Percentiles rank a stretch among this genome's conserved stretches.
Evolutionary conservation across 2,329 filamentous ascomycete genomes (phyloP).

Genomic region (Fusarium sp.): DNA sequence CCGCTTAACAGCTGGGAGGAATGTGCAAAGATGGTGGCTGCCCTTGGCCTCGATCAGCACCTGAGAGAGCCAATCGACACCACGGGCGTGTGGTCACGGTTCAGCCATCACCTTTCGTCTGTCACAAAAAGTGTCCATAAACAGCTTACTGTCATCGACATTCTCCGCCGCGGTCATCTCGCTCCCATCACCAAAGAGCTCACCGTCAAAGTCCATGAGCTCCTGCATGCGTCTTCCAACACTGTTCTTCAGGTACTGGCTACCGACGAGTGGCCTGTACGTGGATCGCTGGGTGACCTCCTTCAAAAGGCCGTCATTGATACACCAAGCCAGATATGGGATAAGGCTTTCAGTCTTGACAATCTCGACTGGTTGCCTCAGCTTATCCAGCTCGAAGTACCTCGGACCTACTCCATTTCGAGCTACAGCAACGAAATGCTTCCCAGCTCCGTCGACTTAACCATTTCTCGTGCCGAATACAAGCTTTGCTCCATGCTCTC

Average conservation of each 20-base stretch:
- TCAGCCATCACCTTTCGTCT: slow-evolving; percentile 58
- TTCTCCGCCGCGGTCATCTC: slow-evolving; percentile 62
- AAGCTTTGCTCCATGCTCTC: slow-evolving; percentile 58
- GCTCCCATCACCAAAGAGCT: slow-evolving; percentile 64
- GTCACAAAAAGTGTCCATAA: slow-evolving; percentile 46
- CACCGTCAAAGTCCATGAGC: slow-evolving; percentile 59
- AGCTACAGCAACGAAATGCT: slow-evolving; percentile 62
- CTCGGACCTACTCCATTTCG: slow-evolving; percentile 65
- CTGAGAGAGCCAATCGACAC: slow-evolving; percentile 56
- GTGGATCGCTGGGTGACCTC: slow-evolving; percentile 62
- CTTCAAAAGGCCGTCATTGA: slow-evolving; percentile 61
- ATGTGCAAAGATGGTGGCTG: slow-evolving; percentile 64
- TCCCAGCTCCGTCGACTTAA: slow-evolving; percentile 62
- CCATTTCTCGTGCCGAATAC: slow-evolving; percentile 63
- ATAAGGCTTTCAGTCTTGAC: slow-evolving; percentile 59
- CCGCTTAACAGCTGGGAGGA: slow-evolving; percentile 66
- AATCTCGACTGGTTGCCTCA: slow-evolving; percentile 59
- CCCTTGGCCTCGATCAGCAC: slow-evolving; percentile 59
- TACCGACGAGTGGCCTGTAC: slow-evolving; percentile 63
- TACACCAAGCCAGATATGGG: slow-evolving; percentile 61
- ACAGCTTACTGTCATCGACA: slow-evolving; percentile 58
- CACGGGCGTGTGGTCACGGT: slow-evolving; percentile 58
- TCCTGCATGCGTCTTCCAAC: slow-evolving; percentile 62
- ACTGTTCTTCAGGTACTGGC: slow-evolving; percentile 61
- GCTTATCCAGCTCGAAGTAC: slow-evolving; percentile 60